phyloP scores from a whole-genome alignment of 805 yeast genomes.

The Candida silvatica region DNA sequence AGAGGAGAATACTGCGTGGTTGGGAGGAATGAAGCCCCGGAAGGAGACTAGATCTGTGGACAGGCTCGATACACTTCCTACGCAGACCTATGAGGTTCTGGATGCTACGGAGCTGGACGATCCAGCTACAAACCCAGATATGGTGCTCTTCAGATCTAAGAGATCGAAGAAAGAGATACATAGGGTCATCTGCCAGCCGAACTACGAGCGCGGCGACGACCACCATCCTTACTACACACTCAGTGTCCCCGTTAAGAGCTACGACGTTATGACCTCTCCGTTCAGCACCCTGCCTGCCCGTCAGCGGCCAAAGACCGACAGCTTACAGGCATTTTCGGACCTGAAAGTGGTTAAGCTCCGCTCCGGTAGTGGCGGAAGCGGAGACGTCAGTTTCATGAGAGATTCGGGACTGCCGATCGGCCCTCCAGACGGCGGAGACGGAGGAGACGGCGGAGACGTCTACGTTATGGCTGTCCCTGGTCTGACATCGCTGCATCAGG shows the following conservation, averaged over 20 bases:
- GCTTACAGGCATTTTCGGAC: conserved; percentile 45
- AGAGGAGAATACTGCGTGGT: conserved; percentile 25
- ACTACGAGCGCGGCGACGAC: background rate
- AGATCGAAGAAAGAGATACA: conserved; percentile 5
- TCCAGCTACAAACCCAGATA: conserved; percentile 11
- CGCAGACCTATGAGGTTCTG: conserved; percentile 13
- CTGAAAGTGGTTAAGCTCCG: conserved; percentile 54
- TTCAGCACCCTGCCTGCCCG: conserved; percentile 27
- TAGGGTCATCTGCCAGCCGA: conserved; percentile 11
- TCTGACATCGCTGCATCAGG: conserved; percentile 59
- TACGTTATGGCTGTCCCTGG: conserved; percentile 76
- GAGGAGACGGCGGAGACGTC: conserved; percentile 87
- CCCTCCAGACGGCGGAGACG: conserved; percentile 99
- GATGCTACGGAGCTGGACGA: conserved; percentile 13
- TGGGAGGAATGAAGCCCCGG: conserved; percentile 10
- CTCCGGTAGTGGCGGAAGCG: conserved; percentile 88
- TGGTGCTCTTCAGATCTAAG: conserved; percentile 6
- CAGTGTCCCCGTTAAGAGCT: conserved; percentile 23
- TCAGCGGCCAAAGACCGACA: conserved; percentile 35
- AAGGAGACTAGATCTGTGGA: conserved; percentile 2
- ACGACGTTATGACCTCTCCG: conserved; percentile 28
- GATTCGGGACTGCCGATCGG: conserved; percentile 82
- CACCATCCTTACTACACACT: conserved; percentile 18
- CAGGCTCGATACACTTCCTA: conserved; percentile 9
- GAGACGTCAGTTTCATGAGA: conserved; percentile 75